Conservation (phyloP, 306 rosid genomes). For the Sicyos edulis region DNA sequence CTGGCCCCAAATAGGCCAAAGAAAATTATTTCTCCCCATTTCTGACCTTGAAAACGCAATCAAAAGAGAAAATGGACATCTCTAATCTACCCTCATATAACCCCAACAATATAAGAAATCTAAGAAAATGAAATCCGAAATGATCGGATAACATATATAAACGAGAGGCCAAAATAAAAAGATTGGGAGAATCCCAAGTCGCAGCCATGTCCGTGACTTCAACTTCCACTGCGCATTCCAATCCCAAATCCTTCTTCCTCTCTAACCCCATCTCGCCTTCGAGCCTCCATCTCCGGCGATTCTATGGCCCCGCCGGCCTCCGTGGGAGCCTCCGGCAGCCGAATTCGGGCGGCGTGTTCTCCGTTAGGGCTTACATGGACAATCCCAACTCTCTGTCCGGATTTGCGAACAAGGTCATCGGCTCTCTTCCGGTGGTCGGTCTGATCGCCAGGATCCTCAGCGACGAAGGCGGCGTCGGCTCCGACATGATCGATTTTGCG, state of each 20-base stretch:
- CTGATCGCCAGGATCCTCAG: slow-evolving; percentile 67
- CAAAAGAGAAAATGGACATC: too few species aligned
- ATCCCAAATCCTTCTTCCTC: slow-evolving; percentile 22
- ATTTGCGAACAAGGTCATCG: slow-evolving; percentile 67
- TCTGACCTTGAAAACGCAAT: too few species aligned
- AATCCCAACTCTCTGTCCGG: slow-evolving; percentile 52
- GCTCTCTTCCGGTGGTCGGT: slow-evolving; percentile 80
- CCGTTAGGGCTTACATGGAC: slow-evolving; percentile 68
- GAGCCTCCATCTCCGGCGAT: slow-evolving; percentile 30
- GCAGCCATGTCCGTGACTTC: slow-evolving; percentile 42
- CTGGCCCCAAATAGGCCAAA: too few species aligned
- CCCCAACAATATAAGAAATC: background rate
- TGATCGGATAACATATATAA: slow-evolving; percentile 45
- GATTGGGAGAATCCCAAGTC: slow-evolving; percentile 1
- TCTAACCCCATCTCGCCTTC: slow-evolving; percentile 38
- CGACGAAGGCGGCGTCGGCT: slow-evolving; percentile 89
- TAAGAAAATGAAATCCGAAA: background rate
- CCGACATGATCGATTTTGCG: slow-evolving; percentile 68
- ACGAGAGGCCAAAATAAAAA: slow-evolving; percentile 32
- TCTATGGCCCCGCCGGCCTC: slow-evolving; percentile 18
- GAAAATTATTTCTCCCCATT: too few species aligned
- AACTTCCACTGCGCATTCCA: slow-evolving; percentile 34
- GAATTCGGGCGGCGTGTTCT: slow-evolving; percentile 30
- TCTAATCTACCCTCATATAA: too few species aligned
- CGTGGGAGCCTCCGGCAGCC: slow-evolving; percentile 16